Evolutionary conservation across 805 yeast species (phyloP), one percentile per base, ranked within the genome.

Genomic region (Phaffomyces opuntiae): DNA sequence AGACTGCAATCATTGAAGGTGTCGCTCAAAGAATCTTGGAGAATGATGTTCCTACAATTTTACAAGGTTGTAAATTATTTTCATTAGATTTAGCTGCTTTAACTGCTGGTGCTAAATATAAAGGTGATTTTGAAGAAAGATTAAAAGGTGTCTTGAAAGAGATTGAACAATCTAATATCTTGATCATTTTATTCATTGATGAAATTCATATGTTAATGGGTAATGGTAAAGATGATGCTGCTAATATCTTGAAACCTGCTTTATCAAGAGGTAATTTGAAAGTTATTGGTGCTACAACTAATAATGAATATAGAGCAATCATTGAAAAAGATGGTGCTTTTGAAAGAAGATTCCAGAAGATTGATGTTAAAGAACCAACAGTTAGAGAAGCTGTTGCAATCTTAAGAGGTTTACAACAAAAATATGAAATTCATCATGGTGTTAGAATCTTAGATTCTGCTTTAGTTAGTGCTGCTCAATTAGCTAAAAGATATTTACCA

Each of bases 171-270:
- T 82, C 95, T 1, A 81, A 83, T 57, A 84, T 80, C 41, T 76
- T 89, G 78, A 88, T 93, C 53, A 81, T 93, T 52, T 74, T 93
- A 48, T 93, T 93, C 71, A 87, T 93, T 58, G 99, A 93, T 69
- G 99, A 93, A 69, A 93, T 93, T 63, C 99, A 93, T 69, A 93
- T 93, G 97, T 78, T 93, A 55, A 93, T 93, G 99, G 99, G 99
- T 57, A 96, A 93, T 63, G 99, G 99, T 63, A 93, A 90, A 69
- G 81, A 86, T 51, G 99, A 93, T 38, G 96, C 96, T 35, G 99
- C 99, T 36, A 93, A 93, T 67, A 77, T 93, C 59, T 78, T 93
- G 65, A 93, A 93, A 70, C 99, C 99, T 35, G 95, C 95, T 76
- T 78, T 93, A 53, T 97, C 99, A 2, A 82, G 99, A 69, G 98